phyloP scores from a whole-genome alignment of 1,284 basidiomycete genomes.

The Sporisorium iseilematis-ciliati region DNA sequence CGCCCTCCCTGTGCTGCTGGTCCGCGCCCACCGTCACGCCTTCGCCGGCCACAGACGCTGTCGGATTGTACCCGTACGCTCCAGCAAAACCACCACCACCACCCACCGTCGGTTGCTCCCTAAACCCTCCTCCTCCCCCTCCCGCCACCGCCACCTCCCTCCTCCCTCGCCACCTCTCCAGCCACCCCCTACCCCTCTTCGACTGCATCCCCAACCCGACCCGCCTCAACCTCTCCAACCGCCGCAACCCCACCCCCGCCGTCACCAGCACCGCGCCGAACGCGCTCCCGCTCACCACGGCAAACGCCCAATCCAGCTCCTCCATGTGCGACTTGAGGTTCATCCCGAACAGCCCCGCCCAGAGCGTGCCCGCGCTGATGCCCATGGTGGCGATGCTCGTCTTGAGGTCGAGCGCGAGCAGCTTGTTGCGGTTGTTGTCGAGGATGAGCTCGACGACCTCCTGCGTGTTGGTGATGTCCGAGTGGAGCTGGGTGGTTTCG shows the following conservation, averaged over 20 bases:
- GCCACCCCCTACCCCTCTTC: constrained; percentile 18
- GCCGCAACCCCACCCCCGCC: constrained; percentile 40
- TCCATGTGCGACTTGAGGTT: constrained; percentile 72
- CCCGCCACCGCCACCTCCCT: background rate
- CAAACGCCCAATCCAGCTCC: constrained; percentile 58
- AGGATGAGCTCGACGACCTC: constrained; percentile 97
- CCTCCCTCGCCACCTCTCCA: constrained; percentile 11
- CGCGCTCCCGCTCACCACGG: constrained; percentile 35
- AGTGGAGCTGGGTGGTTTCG: constrained; percentile 55
- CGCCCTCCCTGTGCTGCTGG: no score
- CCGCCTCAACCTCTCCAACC: constrained; percentile 45
- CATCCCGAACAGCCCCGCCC: constrained; percentile 95
- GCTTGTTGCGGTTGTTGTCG: constrained; percentile 92
- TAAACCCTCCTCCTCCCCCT: background rate
- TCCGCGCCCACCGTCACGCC: background rate
- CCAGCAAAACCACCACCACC: background rate
- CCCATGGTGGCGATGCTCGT: constrained; percentile 94
- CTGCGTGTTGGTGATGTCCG: constrained; percentile 87
- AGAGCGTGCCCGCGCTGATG: constrained; percentile 88
- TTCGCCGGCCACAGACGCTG: no score
- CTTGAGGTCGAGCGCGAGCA: constrained; percentile 90
- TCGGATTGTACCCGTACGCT: background rate
- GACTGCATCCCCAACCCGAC: constrained; percentile 43
- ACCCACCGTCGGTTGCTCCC: background rate
- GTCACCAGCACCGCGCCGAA: constrained; percentile 42